phyloP scores from a whole-genome alignment of 352 stramenopile genomes.

The Bremia lactucae region DNA sequence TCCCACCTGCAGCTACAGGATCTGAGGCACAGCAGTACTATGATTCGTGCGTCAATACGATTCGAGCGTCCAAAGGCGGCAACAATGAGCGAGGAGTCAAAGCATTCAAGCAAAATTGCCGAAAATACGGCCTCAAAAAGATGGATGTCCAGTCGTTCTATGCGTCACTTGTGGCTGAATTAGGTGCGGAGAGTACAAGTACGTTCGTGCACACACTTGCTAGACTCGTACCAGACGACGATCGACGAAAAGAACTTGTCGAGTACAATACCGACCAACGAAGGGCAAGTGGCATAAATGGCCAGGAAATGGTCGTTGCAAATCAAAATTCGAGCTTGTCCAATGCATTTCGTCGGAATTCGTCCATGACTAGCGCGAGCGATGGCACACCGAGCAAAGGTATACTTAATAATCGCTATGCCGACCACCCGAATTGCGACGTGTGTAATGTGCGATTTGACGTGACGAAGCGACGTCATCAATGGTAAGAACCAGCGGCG shows the following conservation, averaged over 20 bases:
- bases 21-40: constrained; percentile 43
- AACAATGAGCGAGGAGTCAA: constrained; percentile 48
- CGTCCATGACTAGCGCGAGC: constrained; percentile 6
- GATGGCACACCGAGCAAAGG: constrained; percentile 24
- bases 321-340: constrained; percentile 16
- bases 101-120: constrained; percentile 59
- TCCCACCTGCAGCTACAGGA: constrained; percentile 39
- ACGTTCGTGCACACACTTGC: constrained; percentile 39
- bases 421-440: constrained; percentile 48
- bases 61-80: constrained; percentile 33
- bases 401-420: constrained; percentile 55
- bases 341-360: constrained; percentile 33
- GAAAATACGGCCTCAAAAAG: constrained; percentile 36
- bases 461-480: constrained; percentile 44
- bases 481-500: constrained; percentile 39
- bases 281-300: constrained; percentile 9
- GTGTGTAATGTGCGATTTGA: constrained; percentile 49
- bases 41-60: constrained; percentile 46
- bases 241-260: constrained; percentile 35
- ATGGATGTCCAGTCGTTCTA: constrained; percentile 50
- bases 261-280: constrained; percentile 36
- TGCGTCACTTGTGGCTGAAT: constrained; percentile 32
- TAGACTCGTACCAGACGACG: constrained; percentile 43
- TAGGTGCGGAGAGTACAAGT: constrained; percentile 30
- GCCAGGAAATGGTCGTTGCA: constrained; percentile 11